Base-by-base conservation (phyloP, 2,329 filamentous ascomycete species). In the Xenoacremonium recifei region DNA sequence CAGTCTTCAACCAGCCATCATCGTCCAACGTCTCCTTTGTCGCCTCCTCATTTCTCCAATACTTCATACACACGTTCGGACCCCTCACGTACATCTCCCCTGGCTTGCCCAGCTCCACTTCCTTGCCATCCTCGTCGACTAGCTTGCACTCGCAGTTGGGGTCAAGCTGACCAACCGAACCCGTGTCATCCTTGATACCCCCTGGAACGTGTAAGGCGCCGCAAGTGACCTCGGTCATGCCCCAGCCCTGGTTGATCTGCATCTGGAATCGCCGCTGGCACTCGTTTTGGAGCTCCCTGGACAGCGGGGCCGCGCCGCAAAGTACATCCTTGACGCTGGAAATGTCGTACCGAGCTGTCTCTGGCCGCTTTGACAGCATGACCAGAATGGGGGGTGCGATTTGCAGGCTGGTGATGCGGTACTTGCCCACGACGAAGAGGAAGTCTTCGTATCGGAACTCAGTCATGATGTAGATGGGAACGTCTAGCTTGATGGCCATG, bases 1-100 rank as follows among this genome's bases (percentile, higher is more conserved):
- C 80, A 1, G 80, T 83, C 58, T 70, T 76, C 43, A 83, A 59
- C 76, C 79, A 84, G 1, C 76, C 74, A 34, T 79, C 74, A 1
- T 51, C 34, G 4, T 71, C 73, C 13, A 79, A 40, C 3, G 67
- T 71, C 42, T 79, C 75, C 27, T 50, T 61, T 0, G 79, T 82
- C 3, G 77, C 77, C 15, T 70, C 67, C 1, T 74, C 71, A 48
- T 79, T 82, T 35, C 66, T 63, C 76, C 77, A 82, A 54, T 82
- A 83, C 4, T 76, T 72, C 48, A 79, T 71, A 63, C 78, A 79
- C 4, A 82, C 62, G 33, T 80, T 78, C 4, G 79, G 79, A 0
- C 73, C 78, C 6, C 67, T 63, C 4, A 80, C 64, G 61, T 70
- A 76, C 13, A 82, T 61, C 60, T 82, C 79, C 3, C 75, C 77